Conservation (phyloP, 108 stramenopile genomes). For the Fragilariopsis cylindrus region DNA sequence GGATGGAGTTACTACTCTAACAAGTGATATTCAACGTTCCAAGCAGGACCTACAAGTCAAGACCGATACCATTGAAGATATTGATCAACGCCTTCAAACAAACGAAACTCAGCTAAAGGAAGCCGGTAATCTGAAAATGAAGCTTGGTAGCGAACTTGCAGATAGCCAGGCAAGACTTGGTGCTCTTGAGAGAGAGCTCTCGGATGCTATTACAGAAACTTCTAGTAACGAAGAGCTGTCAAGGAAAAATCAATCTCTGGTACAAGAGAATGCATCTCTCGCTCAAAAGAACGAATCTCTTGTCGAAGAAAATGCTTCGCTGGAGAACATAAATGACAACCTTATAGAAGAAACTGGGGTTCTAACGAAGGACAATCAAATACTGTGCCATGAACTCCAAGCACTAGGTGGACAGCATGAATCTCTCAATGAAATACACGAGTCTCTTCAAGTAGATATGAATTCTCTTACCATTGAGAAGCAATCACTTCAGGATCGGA, state of each 20-base stretch:
- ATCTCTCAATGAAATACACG: neutral
- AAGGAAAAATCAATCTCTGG: conserved; percentile 17
- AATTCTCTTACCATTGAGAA: neutral
- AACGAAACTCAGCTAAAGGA: conserved; percentile 34
- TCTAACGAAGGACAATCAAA: conserved; percentile 12
- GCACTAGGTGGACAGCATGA: neutral
- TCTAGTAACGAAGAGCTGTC: conserved; percentile 19
- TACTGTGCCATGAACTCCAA: conserved; percentile 12
- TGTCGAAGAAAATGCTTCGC: conserved; percentile 8
- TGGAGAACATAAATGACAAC: neutral
- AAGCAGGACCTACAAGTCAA: neutral
- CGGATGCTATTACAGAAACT: conserved; percentile 13
- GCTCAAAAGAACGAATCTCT: conserved; percentile 17
- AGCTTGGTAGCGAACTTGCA: conserved; percentile 17
- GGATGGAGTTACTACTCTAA: neutral
- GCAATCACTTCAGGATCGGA: neutral
- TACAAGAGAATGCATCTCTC: conserved; percentile 22
- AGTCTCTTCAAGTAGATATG: neutral
- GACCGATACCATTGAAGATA: conserved; percentile 1
- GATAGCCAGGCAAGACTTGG: conserved; percentile 22
- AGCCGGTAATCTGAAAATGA: conserved; percentile 21
- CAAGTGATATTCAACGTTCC: neutral
- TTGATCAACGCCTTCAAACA: neutral
- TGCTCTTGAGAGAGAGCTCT: conserved; percentile 18
- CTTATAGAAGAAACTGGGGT: conserved; percentile 11